phyloP scores from a whole-genome alignment of 164 flowering plant species.

The Echeveria elegans region DNA sequence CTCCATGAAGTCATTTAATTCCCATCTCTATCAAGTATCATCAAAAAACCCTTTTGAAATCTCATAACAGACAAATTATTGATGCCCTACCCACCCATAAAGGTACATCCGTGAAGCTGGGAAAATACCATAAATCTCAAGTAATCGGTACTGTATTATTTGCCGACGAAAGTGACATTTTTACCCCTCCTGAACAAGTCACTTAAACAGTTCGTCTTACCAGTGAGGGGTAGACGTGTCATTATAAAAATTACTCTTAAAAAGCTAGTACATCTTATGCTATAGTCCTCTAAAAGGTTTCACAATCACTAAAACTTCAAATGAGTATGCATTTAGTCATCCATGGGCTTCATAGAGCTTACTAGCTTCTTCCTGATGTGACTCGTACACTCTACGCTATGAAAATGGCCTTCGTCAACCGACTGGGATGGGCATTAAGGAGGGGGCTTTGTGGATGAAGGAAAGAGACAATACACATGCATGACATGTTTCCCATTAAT shows the following conservation, averaged over 20 bases:
- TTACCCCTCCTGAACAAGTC: not conserved
- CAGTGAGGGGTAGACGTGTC: not conserved
- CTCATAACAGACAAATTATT: not conserved
- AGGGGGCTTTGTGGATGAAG: not conserved
- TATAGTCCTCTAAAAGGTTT: not conserved
- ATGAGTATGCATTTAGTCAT: not conserved
- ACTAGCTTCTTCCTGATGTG: not conserved
- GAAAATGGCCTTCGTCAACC: too few species aligned
- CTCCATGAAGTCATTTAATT: not conserved
- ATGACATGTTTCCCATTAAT: constrained; percentile 2
- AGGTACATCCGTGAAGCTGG: not conserved
- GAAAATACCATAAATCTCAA: not conserved
- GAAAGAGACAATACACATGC: constrained; percentile 7
- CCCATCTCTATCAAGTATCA: not conserved
- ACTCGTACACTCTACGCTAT: too few species aligned
- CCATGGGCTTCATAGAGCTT: not conserved
- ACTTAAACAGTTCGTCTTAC: not conserved
- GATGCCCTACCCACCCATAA: not conserved
- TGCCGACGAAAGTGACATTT: not conserved
- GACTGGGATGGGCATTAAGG: not conserved
- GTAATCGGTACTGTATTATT: too few species aligned
- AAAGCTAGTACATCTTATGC: not conserved
- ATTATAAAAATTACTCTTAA: too few species aligned
- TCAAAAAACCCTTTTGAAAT: too few species aligned
- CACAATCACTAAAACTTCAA: not conserved